These are phyloP conservation scores for Halophytophthora polymorphica DNA, from an alignment of 352 stramenopile species.

Conservation along the genomic window DNA sequence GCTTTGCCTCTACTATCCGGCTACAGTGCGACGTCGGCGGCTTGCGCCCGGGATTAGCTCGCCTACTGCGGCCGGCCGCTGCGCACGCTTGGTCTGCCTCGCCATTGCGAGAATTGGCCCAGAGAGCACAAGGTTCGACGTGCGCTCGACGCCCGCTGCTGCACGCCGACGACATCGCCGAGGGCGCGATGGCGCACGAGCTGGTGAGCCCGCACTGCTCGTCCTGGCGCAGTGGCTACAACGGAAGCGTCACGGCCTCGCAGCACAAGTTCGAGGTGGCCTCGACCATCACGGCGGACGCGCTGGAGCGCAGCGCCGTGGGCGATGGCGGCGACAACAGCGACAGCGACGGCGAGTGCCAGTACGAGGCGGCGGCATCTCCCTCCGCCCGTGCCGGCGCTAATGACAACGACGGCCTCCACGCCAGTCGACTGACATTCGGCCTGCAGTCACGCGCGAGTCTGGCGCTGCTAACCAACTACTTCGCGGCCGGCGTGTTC, in stretches of 20 bases:
- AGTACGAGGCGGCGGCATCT: slow-evolving; percentile 12
- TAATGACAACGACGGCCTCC: slow-evolving; percentile 3
- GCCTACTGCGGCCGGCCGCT: too few species aligned
- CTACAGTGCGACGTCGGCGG: too few species aligned
- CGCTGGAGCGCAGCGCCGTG: slow-evolving; percentile 1
- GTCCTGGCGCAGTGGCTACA: slow-evolving; percentile 17
- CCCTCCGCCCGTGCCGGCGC: slow-evolving; percentile 10
- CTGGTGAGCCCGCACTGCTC: slow-evolving; percentile 29
- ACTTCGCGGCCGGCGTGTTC: slow-evolving; percentile 66
- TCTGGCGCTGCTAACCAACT: slow-evolving; percentile 57
- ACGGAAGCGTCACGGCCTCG: neutral
- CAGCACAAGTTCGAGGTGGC: slow-evolving; percentile 17
- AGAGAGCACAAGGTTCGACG: neutral
- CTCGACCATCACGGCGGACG: slow-evolving; percentile 22
- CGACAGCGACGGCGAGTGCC: slow-evolving; percentile 7
- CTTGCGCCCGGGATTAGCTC: too few species aligned
- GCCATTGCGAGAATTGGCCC: slow-evolving; percentile 15
- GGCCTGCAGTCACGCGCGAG: slow-evolving; percentile 5
- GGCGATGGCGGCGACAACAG: neutral
- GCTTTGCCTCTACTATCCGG: too few species aligned
- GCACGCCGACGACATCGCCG: neutral
- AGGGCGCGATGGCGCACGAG: slow-evolving; percentile 16
- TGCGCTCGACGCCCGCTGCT: too few species aligned
- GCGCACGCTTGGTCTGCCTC: slow-evolving; percentile 16
- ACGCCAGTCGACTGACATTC: neutral